Base-by-base conservation (phyloP, 352 stramenopile species). In the Elongisporangium undulatum region DNA sequence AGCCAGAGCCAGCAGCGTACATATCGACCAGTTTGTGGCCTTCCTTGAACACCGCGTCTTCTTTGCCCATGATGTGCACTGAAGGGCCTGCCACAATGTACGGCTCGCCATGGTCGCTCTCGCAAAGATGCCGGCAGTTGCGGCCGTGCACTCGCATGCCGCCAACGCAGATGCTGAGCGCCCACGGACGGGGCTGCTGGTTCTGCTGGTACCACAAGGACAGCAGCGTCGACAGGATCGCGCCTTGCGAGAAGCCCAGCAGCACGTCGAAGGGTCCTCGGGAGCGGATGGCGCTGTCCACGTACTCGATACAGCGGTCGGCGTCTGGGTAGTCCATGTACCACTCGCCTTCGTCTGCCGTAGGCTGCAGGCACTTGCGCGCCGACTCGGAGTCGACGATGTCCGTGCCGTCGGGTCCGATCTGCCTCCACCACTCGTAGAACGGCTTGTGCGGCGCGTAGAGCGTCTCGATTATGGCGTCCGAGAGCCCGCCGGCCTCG, bases 221-320 rank as follows among this genome's bases (percentile, higher is more conserved):
- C 19, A 92, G 49, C 10, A 82, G 62, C 23, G 80, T 90, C 8
- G 88, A 57, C 64, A 90, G 77, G 21, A 83, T 72, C 4, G 79
- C 77, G 48, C 87, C 87, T 56, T 95, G 87, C 3, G 81, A 93
- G 52, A 95, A 95, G 16, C 82, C 83, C 6, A 92, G 52, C 19
- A 87, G 76, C 52, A 91, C 64, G 55, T 95, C 86, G 45, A 91
- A 88, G 8, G 86, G 80, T 10, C 84, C 86, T 13, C 92, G 56
- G 29, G 74, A 53, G 2, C 65, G 56, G 1, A 94, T 58, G 59
- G 89, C 73, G 24, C 79, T 59, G 49, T 85, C 66, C 61, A 94
- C 75, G 53, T 73, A 82, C 55, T 85, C 74, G 20, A 90, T 64
- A 4, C 68, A 57, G 23, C 65, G 51, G 4, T 78, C 63, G 29